Percentiles rank a stretch among this genome's conserved stretches.
phyloP scores from a whole-genome alignment of 148 eudicot genomes.

The Spergularia marina region DNA sequence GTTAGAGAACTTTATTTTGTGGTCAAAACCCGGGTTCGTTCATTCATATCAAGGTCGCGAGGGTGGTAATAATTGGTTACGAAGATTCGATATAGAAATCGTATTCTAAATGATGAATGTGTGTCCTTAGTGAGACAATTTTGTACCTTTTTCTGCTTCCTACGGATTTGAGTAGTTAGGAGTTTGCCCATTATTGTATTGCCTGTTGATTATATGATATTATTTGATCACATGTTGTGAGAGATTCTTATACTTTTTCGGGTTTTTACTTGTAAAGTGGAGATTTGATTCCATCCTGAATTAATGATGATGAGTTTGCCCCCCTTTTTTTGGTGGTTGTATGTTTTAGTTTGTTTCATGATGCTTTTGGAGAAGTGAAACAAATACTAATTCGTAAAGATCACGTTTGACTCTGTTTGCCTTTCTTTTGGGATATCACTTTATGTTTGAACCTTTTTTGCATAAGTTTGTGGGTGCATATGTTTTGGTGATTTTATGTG shows the following conservation, averaged over 20 bases:
- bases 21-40: too few relatives aligned
- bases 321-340: slow-evolving; percentile 1
- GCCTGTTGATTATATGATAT: background rate
- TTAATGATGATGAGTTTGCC: background rate
- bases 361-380: background rate
- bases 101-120: background rate
- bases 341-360: background rate
- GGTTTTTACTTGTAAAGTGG: background rate
- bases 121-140: background rate
- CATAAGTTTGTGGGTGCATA: slow-evolving; percentile 2
- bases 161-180: background rate
- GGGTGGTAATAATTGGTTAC: too few relatives aligned
- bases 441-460: background rate
- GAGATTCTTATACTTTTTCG: slow-evolving; percentile 1
- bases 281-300: background rate
- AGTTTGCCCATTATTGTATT: background rate
- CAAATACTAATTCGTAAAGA: background rate
- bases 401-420: background rate
- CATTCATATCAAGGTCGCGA: too few relatives aligned
- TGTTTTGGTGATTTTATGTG: background rate
- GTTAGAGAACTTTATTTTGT: background rate
- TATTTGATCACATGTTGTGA: background rate
- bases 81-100: too few relatives aligned
- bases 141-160: background rate
- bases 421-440: background rate